Base-by-base conservation (phyloP, 2,329 filamentous ascomycete species). In the Penicillium sp. region DNA sequence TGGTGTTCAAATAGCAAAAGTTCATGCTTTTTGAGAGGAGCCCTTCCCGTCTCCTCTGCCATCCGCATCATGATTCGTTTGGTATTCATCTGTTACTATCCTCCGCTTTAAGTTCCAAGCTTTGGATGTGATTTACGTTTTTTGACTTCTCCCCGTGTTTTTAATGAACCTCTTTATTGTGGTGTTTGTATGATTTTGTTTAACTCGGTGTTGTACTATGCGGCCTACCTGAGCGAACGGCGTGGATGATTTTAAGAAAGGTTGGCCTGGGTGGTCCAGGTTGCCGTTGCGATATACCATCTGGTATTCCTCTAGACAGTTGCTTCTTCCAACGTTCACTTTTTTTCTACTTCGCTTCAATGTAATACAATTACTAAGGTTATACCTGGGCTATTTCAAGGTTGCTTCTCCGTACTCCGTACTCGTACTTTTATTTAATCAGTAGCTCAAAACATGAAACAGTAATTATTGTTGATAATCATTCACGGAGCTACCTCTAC, bases 231-330 rank as follows among this genome's bases (percentile, higher is more conserved):
- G 49, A 59, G 62, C 59, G 60, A 66, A 57, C 49, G 67, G 66
- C 65, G 62, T 56, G 58, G 55, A 58, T 58, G 65, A 55, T 54
- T 61, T 45, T 52, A 61, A 61, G 58, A 66, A 43, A 50, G 54
- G 54, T 60, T 54, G 34, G 56, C 47, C 55, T 51, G 49, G 59
- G 54, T 56, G 54, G 47, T 55, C 47, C 49, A 49, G 56, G 62
- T 52, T 57, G 43, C 36, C 53, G 42, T 43, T 52, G 55, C 50
- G 47, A 53, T 54, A 43, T 54, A 43, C 38, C 48, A 27, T 38
- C n/a, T 24, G 47, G 29, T 53, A 31, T 53, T 52, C 43, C 36
- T 29, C n/a, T 48, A 49, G 44, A 53, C 36, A 24, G n/a, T 53
- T 48, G 40, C 21, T 49, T 27, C 24, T 27, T 49, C 18, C 18